A percentile compares a stretch with the other conserved stretches of the same genome.
These are phyloP conservation scores for Discostella stelligeroides DNA, from an alignment of 108 stramenopile species.

Conservation along the genomic window DNA sequence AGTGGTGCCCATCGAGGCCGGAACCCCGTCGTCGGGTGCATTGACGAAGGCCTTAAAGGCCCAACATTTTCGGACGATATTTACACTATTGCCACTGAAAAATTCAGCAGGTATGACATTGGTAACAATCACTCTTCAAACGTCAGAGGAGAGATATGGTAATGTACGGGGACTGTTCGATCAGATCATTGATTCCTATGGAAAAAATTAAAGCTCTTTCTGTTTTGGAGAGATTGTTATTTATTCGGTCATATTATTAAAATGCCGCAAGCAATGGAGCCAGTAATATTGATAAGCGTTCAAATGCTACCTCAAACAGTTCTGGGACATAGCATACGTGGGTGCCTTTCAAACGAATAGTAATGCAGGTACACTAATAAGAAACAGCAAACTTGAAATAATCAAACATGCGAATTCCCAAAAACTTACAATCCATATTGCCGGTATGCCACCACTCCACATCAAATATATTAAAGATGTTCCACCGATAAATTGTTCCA, in stretches of 20 bases:
- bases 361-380: no score
- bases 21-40: constrained; percentile 1
- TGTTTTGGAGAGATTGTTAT: not conserved
- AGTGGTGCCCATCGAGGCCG: constrained; percentile 22
- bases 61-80: constrained; percentile 80
- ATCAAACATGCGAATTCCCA: constrained; percentile 11
- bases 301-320: constrained; percentile 1
- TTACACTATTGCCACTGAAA: constrained; percentile 53
- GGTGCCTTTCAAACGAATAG: not conserved
- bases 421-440: constrained; percentile 20
- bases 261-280: not conserved
- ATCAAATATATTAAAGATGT: constrained; percentile 25
- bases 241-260: no score
- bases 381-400: constrained; percentile 9
- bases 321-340: not conserved
- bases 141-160: constrained; percentile 64
- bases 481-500: constrained; percentile 24
- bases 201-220: constrained; percentile 12
- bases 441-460: constrained; percentile 14
- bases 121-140: constrained; percentile 76
- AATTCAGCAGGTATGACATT: constrained; percentile 70
- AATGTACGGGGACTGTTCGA: constrained; percentile 61
- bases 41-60: constrained; percentile 31
- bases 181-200: constrained; percentile 68
- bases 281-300: not conserved